Percentiles rank a stretch among this genome's conserved stretches.
Conservation (phyloP, 2,329 filamentous ascomycete species). For the Penicillium rolfsii region DNA sequence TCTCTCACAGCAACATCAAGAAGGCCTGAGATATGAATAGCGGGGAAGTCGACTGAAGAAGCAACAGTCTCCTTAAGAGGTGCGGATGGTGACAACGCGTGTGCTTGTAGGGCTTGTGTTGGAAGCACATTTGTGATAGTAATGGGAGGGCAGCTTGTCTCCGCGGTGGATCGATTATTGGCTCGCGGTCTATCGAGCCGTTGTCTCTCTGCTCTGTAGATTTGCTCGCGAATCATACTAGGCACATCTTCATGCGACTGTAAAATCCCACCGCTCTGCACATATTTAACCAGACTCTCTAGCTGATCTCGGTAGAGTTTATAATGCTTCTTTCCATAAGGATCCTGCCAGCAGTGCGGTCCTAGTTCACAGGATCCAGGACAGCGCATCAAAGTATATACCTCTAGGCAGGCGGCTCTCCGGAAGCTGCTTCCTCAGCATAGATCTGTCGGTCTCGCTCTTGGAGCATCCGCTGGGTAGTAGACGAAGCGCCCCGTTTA, state of each 20-base stretch:
- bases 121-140: constrained; percentile 9
- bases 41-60: background rate
- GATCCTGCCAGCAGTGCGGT: constrained; percentile 9
- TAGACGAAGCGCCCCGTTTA: constrained; percentile 20
- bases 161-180: background rate
- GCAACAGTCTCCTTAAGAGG: background rate
- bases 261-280: constrained; percentile 8
- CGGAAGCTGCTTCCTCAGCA: constrained; percentile 9
- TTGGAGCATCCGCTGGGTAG: constrained; percentile 17
- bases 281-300: constrained; percentile 5
- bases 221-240: constrained; percentile 11
- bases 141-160: constrained; percentile 7
- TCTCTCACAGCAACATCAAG: constrained; percentile 10
- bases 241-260: constrained; percentile 12
- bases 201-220: constrained; percentile 12
- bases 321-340: constrained; percentile 11
- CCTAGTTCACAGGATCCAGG: constrained; percentile 6
- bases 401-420: constrained; percentile 7
- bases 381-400: constrained; percentile 12
- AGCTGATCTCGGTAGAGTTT: constrained; percentile 10
- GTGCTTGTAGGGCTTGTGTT: background rate
- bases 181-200: constrained; percentile 4
- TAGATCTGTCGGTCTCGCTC: constrained; percentile 14
- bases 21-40: constrained; percentile 4
- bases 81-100: background rate